These are phyloP conservation scores for Catharanthus roseus DNA, from an alignment of 257 asterid species.

Conservation along the genomic window DNA sequence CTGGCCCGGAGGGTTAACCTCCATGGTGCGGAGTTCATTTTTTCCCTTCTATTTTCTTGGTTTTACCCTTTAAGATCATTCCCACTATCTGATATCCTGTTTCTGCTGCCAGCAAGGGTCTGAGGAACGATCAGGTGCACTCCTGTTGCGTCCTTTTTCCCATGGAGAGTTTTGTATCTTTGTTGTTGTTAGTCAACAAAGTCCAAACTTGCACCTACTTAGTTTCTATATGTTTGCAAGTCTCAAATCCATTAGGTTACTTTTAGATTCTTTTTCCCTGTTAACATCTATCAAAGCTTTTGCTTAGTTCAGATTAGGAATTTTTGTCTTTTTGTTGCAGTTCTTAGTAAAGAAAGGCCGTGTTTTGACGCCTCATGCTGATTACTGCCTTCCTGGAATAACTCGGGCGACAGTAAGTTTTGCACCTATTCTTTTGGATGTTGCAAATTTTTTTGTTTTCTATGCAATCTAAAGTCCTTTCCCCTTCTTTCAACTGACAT, in stretches of 20 bases:
- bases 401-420: constrained; percentile 81
- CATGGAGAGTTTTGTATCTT: not conserved
- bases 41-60: not conserved
- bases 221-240: no score
- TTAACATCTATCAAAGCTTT: not conserved
- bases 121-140: not conserved
- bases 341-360: constrained; percentile 74
- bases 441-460: not conserved
- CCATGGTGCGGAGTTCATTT: not conserved
- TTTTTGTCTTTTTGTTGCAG: constrained; percentile 35
- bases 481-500: not conserved
- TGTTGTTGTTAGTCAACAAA: not conserved
- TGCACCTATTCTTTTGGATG: constrained; percentile 12
- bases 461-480: not conserved
- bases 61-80: not conserved
- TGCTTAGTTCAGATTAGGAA: not conserved
- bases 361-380: constrained; percentile 76
- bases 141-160: not conserved
- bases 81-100: not conserved
- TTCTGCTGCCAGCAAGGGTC: not conserved
- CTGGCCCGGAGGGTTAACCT: not conserved
- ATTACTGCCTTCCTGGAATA: constrained; percentile 87
- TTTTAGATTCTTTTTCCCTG: not conserved
- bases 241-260: not conserved
- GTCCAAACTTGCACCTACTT: not conserved